These are phyloP conservation scores for Tillandsia leiboldiana DNA, from an alignment of 176 grass and related monocot genomes.

Conservation along the genomic window DNA sequence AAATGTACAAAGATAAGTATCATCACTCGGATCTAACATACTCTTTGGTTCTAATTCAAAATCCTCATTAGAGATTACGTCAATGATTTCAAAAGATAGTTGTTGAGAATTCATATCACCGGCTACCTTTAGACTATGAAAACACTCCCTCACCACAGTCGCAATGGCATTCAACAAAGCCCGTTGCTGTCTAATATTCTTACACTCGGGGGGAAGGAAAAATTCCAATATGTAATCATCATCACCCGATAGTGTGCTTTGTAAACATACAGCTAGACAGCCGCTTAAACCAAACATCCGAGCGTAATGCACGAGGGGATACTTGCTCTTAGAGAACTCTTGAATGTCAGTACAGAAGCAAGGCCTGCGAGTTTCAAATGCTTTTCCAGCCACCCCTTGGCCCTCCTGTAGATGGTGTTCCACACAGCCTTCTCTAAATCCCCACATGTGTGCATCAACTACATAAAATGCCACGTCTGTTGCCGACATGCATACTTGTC, in stretches of 20 bases:
- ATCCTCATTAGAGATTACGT: conserved; percentile 4
- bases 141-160: conserved; percentile 13
- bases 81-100: conserved; percentile 16
- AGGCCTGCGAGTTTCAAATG: conserved; percentile 17
- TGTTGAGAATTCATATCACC: conserved; percentile 1
- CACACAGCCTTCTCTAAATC: conserved; percentile 23
- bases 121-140: conserved; percentile 8
- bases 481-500: conserved; percentile 22
- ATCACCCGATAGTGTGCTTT: conserved; percentile 6
- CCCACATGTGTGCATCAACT: conserved; percentile 23
- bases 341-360: conserved; percentile 17
- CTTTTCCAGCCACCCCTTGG: conserved; percentile 22
- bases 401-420: conserved; percentile 24
- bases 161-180: conserved; percentile 9
- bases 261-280: conserved; percentile 17
- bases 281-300: conserved; percentile 20
- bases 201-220: conserved; percentile 18
- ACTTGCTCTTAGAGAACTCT: conserved; percentile 16
- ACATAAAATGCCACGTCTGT: conserved; percentile 28
- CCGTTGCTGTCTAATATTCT: conserved; percentile 4
- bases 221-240: conserved; percentile 29
- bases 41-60: neutral
- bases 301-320: conserved; percentile 31
- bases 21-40: neutral
- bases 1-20: neutral